Conservation (phyloP, 2,329 filamentous ascomycete genomes). For the Ampelomyces quisqualis region DNA sequence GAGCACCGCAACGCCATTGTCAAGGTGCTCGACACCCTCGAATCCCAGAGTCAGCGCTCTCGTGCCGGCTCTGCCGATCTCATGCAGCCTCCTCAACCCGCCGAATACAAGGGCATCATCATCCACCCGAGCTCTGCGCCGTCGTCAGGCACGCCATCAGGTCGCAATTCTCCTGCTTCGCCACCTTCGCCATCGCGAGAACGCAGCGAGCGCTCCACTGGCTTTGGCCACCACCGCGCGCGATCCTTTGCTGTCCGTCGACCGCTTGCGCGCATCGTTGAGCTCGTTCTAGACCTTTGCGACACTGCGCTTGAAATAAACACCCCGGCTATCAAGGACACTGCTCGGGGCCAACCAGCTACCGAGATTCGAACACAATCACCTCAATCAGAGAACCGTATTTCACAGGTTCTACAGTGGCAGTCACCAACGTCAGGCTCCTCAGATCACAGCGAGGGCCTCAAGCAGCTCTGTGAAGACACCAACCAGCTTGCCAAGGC, state of each 20-base stretch:
- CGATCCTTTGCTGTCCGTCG: conserved; percentile 89
- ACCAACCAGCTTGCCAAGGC: conserved; percentile 80
- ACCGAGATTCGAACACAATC: conserved; percentile 90
- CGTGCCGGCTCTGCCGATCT: conserved; percentile 55
- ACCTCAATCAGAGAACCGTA: conserved; percentile 90
- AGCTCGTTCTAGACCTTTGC: conserved; percentile 89
- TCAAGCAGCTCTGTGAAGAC: conserved; percentile 84
- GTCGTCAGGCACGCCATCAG: conserved; percentile 69
- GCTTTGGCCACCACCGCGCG: conserved; percentile 75
- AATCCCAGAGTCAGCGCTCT: conserved; percentile 69
- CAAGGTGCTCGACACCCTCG: conserved; percentile 88
- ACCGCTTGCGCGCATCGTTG: conserved; percentile 89
- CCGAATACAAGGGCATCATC: conserved; percentile 83
- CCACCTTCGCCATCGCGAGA: conserved; percentile 67
- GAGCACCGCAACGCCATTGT: conserved; percentile 95
- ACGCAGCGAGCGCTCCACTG: conserved; percentile 65
- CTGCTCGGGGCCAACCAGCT: conserved; percentile 60
- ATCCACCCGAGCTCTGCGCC: conserved; percentile 73
- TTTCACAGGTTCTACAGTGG: conserved; percentile 94
- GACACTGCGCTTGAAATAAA: conserved; percentile 95
- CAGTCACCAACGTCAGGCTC: conserved; percentile 90
- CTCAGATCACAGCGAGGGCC: conserved; percentile 86
- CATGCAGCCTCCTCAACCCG: conserved; percentile 53
- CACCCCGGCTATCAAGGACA: conserved; percentile 87
- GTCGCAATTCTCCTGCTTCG: conserved; percentile 69